phyloP scores from a whole-genome alignment of 805 yeast species.

The Candida silvatica region DNA sequence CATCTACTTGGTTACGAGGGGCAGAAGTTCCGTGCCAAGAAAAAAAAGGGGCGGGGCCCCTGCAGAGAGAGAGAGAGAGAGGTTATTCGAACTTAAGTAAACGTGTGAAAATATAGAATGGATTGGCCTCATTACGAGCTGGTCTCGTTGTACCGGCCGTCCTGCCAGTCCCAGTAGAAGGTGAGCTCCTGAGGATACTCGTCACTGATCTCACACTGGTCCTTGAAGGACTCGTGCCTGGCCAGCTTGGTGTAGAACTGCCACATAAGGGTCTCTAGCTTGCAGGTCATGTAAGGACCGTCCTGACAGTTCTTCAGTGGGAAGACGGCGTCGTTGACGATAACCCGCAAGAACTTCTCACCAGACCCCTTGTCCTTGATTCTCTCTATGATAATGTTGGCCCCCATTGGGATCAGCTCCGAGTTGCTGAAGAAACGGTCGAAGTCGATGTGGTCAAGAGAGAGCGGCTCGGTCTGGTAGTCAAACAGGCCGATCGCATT shows the following conservation, averaged over 20 bases:
- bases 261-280: constrained; percentile 7
- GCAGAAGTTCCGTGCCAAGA: too few relatives aligned
- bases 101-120: too few relatives aligned
- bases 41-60: too few relatives aligned
- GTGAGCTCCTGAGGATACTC: constrained; percentile 12
- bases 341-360: constrained; percentile 34
- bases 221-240: constrained; percentile 3
- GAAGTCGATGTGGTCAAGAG: constrained; percentile 33
- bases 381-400: constrained; percentile 41
- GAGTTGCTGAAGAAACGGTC: constrained; percentile 32
- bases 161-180: constrained; percentile 22
- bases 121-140: too few relatives aligned
- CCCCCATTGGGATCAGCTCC: constrained; percentile 52
- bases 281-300: constrained; percentile 49
- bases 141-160: neutral
- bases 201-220: constrained; percentile 12
- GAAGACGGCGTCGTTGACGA: constrained; percentile 46
- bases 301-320: constrained; percentile 36
- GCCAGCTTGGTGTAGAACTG: constrained; percentile 8
- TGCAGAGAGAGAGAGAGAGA: too few relatives aligned
- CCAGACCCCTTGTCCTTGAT: constrained; percentile 22
- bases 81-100: too few relatives aligned
- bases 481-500: constrained; percentile 55
- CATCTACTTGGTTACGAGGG: too few relatives aligned
- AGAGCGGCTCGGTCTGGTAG: constrained; percentile 30